A percentile compares a stretch with the other conserved stretches of the same genome.
Conservation (phyloP, 805 yeast genomes). For the Pichia occidentalis region DNA sequence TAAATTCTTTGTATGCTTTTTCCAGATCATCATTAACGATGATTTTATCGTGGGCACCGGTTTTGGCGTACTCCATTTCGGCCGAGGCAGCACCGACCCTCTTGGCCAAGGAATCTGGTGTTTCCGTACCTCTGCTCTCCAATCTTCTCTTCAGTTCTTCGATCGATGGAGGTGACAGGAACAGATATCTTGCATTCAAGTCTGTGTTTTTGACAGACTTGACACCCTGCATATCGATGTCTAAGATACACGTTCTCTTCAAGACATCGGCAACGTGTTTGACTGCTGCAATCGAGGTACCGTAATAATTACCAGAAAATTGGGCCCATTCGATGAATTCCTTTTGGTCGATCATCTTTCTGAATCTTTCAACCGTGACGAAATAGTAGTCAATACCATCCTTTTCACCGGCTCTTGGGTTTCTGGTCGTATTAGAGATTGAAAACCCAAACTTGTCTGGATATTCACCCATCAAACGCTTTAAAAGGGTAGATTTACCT, state of each 20-base stretch:
- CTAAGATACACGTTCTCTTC: constrained; percentile 81
- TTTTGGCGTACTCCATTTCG: constrained; percentile 81
- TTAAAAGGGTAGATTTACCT: constrained; percentile 91
- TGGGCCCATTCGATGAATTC: constrained; percentile 97
- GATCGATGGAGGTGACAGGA: constrained; percentile 88
- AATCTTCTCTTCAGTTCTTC: constrained; percentile 72
- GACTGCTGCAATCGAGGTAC: constrained; percentile 85
- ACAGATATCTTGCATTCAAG: constrained; percentile 78
- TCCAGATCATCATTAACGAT: constrained; percentile 91
- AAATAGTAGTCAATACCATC: constrained; percentile 90
- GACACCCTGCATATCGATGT: constrained; percentile 99
- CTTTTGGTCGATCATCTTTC: constrained; percentile 61
- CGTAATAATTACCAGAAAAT: constrained; percentile 96
- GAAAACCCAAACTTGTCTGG: constrained; percentile 92
- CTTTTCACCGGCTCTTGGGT: constrained; percentile 86
- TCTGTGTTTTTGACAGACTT: constrained; percentile 78
- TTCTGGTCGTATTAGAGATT: constrained; percentile 87
- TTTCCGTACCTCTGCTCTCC: constrained; percentile 90
- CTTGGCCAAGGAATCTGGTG: constrained; percentile 74
- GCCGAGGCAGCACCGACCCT: constrained; percentile 82
- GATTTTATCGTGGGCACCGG: constrained; percentile 87
- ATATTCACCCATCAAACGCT: constrained; percentile 81
- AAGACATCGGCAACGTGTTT: constrained; percentile 54
- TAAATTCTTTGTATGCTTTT: constrained; percentile 76
- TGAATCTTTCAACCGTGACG: constrained; percentile 71